Base-by-base conservation (phyloP, 805 yeast species). In the Candida chauliodis region DNA sequence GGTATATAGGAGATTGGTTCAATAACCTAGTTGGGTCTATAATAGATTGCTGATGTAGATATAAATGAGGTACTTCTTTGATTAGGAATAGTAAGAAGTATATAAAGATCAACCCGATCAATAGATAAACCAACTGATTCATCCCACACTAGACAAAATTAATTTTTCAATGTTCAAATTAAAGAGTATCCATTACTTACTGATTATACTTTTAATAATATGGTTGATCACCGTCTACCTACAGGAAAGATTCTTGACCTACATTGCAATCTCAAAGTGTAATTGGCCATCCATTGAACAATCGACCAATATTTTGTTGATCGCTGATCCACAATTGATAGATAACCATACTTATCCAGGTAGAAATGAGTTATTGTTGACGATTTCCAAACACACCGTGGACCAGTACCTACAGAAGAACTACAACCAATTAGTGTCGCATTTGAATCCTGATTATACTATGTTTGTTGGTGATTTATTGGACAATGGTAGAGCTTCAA, bases 1-100 rank as follows among this genome's bases (percentile, higher is more conserved):
- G 73, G 57, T 84, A 81, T 8, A 84, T 66, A 0, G 95, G 90
- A 11, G 90, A 76, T 55, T 89, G 95, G 35, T 74, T 69, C 4
- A 69, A 66, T 30, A 72, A 66, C n/a, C 95, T 68, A 1, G 86
- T 81, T 5, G 79, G 61, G 2, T 83, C 75, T 23, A 82, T 59
- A 15, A 79, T 69, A 1, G 95, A 74, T 57, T 89, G 96, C 48
- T 77, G 73, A 25, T 61, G 56, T 22, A 82, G 59, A 9, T 81
- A 81, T 23, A 76, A 59, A 32, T 75, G 76, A 38, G 75, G 75
- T 19, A 81, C 74, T 48, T 83, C 89, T 36, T 73, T 69, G 25
- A 71, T 49, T 36, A 60, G 57, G 14, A 68, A 61, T 21, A 45
- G 42, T 44, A 53, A 56, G 16, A 48, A 22, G 40, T 48, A 43